Evolutionary conservation across 148 eudicot genomes (phyloP).

Genomic region (Rhododendron vialii): DNA sequence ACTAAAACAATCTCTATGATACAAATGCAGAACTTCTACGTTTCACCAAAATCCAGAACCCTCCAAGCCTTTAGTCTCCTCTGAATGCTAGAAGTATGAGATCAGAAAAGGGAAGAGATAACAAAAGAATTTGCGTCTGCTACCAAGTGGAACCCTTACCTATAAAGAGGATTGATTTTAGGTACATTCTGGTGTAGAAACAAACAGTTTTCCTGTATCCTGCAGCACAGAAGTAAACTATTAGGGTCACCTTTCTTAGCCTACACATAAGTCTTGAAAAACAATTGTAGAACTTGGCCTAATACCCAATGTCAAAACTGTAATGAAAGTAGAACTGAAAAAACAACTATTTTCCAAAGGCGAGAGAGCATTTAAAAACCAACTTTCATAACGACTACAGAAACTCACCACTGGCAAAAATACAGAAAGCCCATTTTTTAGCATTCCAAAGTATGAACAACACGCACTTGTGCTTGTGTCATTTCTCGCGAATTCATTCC

Average conservation of each 20-base stretch:
- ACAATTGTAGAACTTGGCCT: too few relatives aligned
- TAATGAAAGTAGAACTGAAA: too few relatives aligned
- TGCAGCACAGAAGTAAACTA: background rate
- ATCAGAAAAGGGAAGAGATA: background rate
- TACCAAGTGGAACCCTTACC: background rate
- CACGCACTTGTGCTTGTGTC: slow-evolving; percentile 19
- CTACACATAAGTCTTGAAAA: background rate
- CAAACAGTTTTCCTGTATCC: background rate
- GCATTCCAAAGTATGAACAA: slow-evolving; percentile 23
- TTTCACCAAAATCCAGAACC: background rate
- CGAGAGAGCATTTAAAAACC: background rate
- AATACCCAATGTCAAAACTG: background rate
- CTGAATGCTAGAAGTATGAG: background rate
- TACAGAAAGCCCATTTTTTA: slow-evolving; percentile 3
- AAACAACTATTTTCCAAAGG: too few relatives aligned
- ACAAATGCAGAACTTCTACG: background rate
- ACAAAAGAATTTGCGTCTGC: background rate
- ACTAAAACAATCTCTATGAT: slow-evolving; percentile 17
- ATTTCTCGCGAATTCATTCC: slow-evolving; percentile 10
- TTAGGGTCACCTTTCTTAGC: background rate
- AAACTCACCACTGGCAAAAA: slow-evolving; percentile 31
- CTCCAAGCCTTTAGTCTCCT: background rate
- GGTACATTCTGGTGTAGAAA: background rate
- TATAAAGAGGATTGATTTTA: background rate
- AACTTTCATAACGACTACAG: background rate